phyloP scores from a whole-genome alignment of 129 eudicot species.

The Chrysanthemum makinoi region DNA sequence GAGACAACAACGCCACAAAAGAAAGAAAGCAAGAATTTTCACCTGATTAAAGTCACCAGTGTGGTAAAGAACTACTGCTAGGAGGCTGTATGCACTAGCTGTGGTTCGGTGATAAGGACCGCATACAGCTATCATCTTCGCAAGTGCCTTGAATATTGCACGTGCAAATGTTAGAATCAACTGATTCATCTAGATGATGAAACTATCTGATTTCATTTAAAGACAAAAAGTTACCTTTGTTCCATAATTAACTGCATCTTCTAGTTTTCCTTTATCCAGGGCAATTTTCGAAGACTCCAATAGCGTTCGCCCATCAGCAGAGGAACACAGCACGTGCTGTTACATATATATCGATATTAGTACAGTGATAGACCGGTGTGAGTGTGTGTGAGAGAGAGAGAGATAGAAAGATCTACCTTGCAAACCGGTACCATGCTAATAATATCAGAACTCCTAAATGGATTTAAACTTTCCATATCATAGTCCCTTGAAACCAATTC shows the following conservation, averaged over 20 bases:
- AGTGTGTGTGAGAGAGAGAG: slow-evolving; percentile 11
- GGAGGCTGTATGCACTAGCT: slow-evolving; percentile 96
- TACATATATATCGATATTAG: slow-evolving; percentile 14
- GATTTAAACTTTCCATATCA: slow-evolving; percentile 74
- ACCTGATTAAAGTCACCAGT: slow-evolving; percentile 99
- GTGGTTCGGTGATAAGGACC: slow-evolving; percentile 98
- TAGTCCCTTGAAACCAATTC: slow-evolving; percentile 92
- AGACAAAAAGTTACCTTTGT: slow-evolving; percentile 61
- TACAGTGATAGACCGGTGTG: slow-evolving; percentile 8
- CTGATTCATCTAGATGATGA: not conserved
- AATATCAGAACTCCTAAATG: slow-evolving; percentile 71
- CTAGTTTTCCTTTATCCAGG: slow-evolving; percentile 94
- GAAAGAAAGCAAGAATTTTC: slow-evolving; percentile 11
- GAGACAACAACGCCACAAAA: slow-evolving; percentile 9
- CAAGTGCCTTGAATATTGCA: slow-evolving; percentile 68
- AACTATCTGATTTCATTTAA: slow-evolving; percentile 2
- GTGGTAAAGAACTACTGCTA: slow-evolving; percentile 98
- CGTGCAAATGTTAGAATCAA: slow-evolving; percentile 18
- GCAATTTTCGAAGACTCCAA: slow-evolving; percentile 94
- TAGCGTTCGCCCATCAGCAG: slow-evolving; percentile 95
- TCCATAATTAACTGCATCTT: slow-evolving; percentile 92
- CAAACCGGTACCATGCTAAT: slow-evolving; percentile 94
- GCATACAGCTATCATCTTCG: slow-evolving; percentile 96
- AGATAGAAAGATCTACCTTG: slow-evolving; percentile 52
- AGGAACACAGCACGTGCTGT: slow-evolving; percentile 89